phyloP scores from a whole-genome alignment of 1,284 basidiomycete species.

The Ceratobasidium sp. region DNA sequence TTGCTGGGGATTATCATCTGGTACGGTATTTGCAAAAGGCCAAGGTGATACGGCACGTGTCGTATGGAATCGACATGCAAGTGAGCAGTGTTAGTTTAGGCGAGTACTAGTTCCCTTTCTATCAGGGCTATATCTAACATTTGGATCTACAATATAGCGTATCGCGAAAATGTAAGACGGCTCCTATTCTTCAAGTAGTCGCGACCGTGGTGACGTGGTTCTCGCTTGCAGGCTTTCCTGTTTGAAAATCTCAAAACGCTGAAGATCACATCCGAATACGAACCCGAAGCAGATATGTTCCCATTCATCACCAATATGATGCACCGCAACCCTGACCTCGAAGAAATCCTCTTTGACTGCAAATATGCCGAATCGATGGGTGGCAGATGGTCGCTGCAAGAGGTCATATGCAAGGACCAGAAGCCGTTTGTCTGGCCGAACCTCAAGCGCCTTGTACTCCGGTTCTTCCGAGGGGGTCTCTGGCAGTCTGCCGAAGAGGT shows the following conservation, averaged over 20 bases:
- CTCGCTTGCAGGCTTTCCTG: constrained; percentile 9
- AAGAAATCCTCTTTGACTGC: constrained; percentile 27
- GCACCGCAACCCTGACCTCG: constrained; percentile 14
- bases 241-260: constrained; percentile 17
- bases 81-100: constrained; percentile 14
- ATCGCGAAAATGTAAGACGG: not conserved
- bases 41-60: constrained; percentile 9
- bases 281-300: constrained; percentile 7
- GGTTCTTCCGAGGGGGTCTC: constrained; percentile 4
- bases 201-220: not conserved
- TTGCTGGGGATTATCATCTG: constrained; percentile 28
- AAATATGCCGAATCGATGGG: constrained; percentile 28
- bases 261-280: constrained; percentile 20
- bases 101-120: not conserved
- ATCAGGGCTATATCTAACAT: not conserved
- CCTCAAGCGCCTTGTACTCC: constrained; percentile 12
- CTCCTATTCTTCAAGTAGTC: not conserved
- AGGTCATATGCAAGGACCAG: constrained; percentile 12
- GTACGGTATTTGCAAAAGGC: constrained; percentile 20
- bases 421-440: constrained; percentile 31
- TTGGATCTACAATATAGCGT: not conserved
- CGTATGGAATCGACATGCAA: constrained; percentile 29
- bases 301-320: not conserved
- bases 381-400: constrained; percentile 17
- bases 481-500: constrained; percentile 33